Base-by-base conservation (phyloP, 2,329 filamentous ascomycete genomes). In the Microsporum canis region DNA sequence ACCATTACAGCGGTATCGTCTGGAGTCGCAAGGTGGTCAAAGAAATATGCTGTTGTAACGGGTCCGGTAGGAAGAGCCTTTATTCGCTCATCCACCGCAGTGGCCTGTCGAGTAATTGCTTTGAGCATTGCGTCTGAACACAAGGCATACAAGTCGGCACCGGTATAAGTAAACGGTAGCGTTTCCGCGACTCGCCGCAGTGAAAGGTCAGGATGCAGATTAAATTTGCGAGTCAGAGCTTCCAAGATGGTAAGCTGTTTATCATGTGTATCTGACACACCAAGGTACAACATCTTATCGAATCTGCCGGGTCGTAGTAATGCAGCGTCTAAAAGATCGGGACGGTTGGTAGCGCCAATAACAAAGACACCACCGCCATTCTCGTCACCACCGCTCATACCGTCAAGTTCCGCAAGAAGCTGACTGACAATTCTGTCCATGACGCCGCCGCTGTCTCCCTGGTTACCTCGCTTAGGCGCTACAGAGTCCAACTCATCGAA, bases 321-420 rank as follows among this genome's bases (percentile, higher is more conserved):
- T 68, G 94, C 94, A 74, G 95, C 92, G 77, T 99, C 94, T 64
- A 99, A 88, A 80, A 97, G 94, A 81, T 99, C 94, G 49, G 94
- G 94, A 80, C 94, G 85, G 82, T 99, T 99, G 77, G 94, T 99
- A 53, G 94, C 94, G 76, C 94, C 94, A 70, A 99, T 99, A 66
- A 99, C 94, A 79, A 99, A 99, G 66, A 99, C 94, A 75, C 97
- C 97, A 88, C 99, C 99, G 70, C 92, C 92, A 69, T 97, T 92
- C 70, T 91, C 89, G 62, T 91, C 89, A 14, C 90, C 91, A 66
- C 92, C 88, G 59, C 91, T 96, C 94, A 99, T 99, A 58, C 94
- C 94, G 71, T 99, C 94, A 27, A 99, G 80, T 75, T 99, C 94
- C 0, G 94, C 94, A 72, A 99, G 81, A 74, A 99, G 91, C 82